These are phyloP conservation scores for Neurospora tetrasperma DNA, from an alignment of 495 filamentous ascomycete species.

Conservation along the genomic window DNA sequence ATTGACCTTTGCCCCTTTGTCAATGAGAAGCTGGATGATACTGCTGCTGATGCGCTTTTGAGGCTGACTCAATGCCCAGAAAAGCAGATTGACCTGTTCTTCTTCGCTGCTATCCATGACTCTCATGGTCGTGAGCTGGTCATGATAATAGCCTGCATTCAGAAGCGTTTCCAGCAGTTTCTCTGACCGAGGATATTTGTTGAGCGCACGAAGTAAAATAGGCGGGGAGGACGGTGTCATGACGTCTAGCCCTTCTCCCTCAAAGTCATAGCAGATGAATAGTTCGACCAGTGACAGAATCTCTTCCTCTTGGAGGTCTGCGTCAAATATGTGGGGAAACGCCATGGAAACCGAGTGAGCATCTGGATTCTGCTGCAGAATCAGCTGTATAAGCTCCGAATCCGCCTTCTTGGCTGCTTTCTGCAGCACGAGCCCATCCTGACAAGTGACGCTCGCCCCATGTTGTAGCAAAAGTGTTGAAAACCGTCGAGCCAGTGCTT, in stretches of 20 bases:
- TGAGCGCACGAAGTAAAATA: conserved; percentile 32
- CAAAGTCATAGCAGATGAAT: conserved; percentile 33
- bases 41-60: conserved; percentile 39
- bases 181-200: conserved; percentile 33
- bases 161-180: conserved; percentile 31
- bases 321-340: conserved; percentile 34
- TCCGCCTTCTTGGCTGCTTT: conserved; percentile 31
- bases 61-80: conserved; percentile 38
- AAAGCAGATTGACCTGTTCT: conserved; percentile 33
- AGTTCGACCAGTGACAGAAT: conserved; percentile 27
- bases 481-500: conserved; percentile 26
- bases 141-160: conserved; percentile 38
- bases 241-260: conserved; percentile 31
- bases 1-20: conserved; percentile 37
- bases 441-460: conserved; percentile 30
- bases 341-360: conserved; percentile 30
- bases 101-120: conserved; percentile 31
- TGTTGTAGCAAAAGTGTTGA: conserved; percentile 24
- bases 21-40: conserved; percentile 32
- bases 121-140: conserved; percentile 25
- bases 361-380: conserved; percentile 29
- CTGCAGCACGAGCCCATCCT: conserved; percentile 30
- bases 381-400: conserved; percentile 25
- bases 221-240: conserved; percentile 26
- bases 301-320: conserved; percentile 25